Conservation (phyloP, 345 rosid species). For the Rhizophora apiculata region DNA sequence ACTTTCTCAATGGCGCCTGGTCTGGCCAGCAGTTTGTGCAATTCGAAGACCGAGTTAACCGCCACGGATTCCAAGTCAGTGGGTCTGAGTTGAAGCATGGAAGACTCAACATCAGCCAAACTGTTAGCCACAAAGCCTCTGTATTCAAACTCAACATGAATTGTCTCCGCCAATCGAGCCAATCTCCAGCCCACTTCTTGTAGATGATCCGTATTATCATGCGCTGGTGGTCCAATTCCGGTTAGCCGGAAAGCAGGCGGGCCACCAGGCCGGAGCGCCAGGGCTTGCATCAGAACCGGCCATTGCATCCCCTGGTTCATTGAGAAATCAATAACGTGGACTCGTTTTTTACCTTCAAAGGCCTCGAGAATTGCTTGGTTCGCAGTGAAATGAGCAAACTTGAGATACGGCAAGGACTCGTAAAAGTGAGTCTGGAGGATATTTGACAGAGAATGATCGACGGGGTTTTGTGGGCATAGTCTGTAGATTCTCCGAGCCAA, state of each 20-base stretch:
- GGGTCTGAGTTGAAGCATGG: constrained; percentile 64
- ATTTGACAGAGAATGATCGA: constrained; percentile 51
- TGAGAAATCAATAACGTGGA: constrained; percentile 69
- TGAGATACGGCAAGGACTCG: constrained; percentile 75
- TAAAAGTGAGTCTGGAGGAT: constrained; percentile 76
- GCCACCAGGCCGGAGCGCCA: constrained; percentile 68
- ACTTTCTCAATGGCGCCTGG: constrained; percentile 68
- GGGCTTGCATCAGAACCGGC: constrained; percentile 87
- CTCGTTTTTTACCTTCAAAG: constrained; percentile 53
- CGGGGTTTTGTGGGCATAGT: constrained; percentile 34
- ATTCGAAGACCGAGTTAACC: constrained; percentile 78
- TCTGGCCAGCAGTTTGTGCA: constrained; percentile 64
- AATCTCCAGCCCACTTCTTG: constrained; percentile 73
- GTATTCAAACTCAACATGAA: constrained; percentile 68
- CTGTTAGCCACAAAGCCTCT: constrained; percentile 72
- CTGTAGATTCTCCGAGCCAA: constrained; percentile 67
- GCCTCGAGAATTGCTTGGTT: constrained; percentile 85
- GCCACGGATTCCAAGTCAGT: constrained; percentile 61
- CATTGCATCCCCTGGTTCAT: constrained; percentile 80
- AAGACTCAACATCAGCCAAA: constrained; percentile 74
- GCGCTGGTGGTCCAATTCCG: constrained; percentile 75
- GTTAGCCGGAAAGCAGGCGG: constrained; percentile 75
- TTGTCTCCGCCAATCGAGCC: constrained; percentile 70
- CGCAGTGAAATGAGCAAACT: constrained; percentile 83
- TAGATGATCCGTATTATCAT: constrained; percentile 54